These are phyloP conservation scores for Acanthamoeba lenticulata DNA, from an alignment of 208 protist species.

Conservation along the genomic window DNA sequence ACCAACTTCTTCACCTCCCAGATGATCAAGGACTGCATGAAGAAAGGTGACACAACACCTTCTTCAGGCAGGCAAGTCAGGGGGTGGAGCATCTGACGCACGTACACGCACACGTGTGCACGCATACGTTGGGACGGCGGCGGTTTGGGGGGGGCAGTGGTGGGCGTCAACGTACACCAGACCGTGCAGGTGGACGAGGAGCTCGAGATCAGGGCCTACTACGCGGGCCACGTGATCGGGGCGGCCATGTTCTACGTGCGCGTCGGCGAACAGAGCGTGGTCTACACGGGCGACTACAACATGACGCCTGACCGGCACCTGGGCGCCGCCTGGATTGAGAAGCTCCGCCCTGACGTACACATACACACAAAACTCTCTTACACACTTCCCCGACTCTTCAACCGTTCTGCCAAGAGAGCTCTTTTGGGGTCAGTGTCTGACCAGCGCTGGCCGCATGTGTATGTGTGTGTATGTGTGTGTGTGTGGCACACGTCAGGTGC, in stretches of 20 bases:
- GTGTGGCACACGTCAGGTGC: background rate
- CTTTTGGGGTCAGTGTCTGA: background rate
- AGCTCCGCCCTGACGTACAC: slow-evolving; percentile 87
- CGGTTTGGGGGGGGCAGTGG: slow-evolving; percentile 63
- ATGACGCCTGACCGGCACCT: slow-evolving; percentile 94
- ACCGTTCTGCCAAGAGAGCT: background rate
- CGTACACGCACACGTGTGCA: background rate
- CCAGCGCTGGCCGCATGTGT: too few relatives aligned
- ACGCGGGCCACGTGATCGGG: slow-evolving; percentile 94
- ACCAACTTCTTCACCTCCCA: slow-evolving; percentile 88
- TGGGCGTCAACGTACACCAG: slow-evolving; percentile 86
- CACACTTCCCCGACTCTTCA: background rate
- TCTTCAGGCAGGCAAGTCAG: background rate
- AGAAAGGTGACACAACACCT: slow-evolving; percentile 74
- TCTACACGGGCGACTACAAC: slow-evolving; percentile 96
- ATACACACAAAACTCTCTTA: background rate
- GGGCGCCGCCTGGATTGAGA: slow-evolving; percentile 81
- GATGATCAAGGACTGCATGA: slow-evolving; percentile 90
- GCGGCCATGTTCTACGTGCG: slow-evolving; percentile 91
- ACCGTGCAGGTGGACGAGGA: slow-evolving; percentile 87
- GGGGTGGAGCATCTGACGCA: background rate
- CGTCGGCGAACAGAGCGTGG: slow-evolving; percentile 84
- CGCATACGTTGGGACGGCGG: background rate
- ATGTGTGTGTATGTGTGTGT: too few relatives aligned
- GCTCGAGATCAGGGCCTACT: slow-evolving; percentile 90